Evolutionary conservation across 805 yeast species (phyloP), one percentile per base, ranked within the genome.

Genomic region (Komagataella mondaviorum): DNA sequence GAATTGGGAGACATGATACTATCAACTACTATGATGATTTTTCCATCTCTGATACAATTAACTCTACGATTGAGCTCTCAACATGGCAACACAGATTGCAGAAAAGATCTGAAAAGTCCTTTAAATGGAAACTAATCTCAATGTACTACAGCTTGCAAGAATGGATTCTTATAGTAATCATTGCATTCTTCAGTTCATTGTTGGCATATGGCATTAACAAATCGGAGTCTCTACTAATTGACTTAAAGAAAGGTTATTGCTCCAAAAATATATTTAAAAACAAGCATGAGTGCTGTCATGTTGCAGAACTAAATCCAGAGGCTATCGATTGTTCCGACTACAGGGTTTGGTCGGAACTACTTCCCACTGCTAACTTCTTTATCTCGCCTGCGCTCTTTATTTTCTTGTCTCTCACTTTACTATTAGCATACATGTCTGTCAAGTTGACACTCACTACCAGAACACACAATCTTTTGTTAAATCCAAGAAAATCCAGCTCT

Each of bases 21-120:
- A 10, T 30, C 39, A 69, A 66, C 55, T 76, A 66, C 64, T 78
- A 78, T 59, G 80, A 78, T 58, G 82, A 78, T 60, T 78, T 77
- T 62, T 78, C 84, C 20, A 76, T 82, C 17, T 75, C 78, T 16
- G 84, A 78, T 61, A 78, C 83, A 83, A 72, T 76, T 2, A 69
- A 70, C 30, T 80, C 78, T 36, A 69, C 70, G 44, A 63, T 76
- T 30, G 63, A 65, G 51, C 74, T 73, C 50, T 71, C 76, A 43
- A 63, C 61, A 45, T 63, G 76, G 45, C 64, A 69, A 54, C 73
- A 64, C 54, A 61, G 63, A 48, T 57, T 77, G 47, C 60, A 68
- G 50, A 60, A 67, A 30, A 54, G 62, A 59, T 52, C 59, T 48
- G 20, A 36, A 36, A 45, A 47, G 30, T 54, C 56, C 10, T 30